phyloP scores from a whole-genome alignment of 495 filamentous ascomycete genomes.

The Niebla homalea region DNA sequence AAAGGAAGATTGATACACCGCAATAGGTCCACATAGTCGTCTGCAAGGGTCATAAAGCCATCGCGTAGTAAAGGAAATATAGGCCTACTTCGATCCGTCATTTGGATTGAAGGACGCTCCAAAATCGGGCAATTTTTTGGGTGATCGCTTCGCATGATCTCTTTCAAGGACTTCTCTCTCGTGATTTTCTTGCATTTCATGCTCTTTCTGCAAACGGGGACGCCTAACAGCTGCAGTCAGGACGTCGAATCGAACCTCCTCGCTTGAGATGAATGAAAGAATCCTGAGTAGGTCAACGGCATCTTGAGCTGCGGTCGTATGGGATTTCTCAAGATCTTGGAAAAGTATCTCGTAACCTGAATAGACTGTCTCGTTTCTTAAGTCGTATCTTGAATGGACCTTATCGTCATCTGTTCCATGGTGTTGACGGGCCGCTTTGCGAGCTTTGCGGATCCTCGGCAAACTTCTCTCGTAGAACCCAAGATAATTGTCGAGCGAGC shows the following conservation, averaged over 20 bases:
- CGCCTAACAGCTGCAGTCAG: slow-evolving; percentile 16
- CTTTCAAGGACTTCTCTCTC: slow-evolving; percentile 16
- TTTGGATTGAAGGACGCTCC: no score
- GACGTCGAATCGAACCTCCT: slow-evolving; percentile 24
- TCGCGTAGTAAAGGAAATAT: slow-evolving; percentile 19
- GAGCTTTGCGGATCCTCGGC: slow-evolving; percentile 17
- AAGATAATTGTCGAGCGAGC: slow-evolving; percentile 16
- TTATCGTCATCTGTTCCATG: slow-evolving; percentile 13
- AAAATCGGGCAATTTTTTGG: no score
- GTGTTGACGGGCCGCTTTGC: not conserved
- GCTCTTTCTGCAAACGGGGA: slow-evolving; percentile 4
- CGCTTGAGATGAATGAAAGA: slow-evolving; percentile 26
- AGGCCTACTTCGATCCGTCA: no score
- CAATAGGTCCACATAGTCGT: no score
- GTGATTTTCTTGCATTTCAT: slow-evolving; percentile 2
- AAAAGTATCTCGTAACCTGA: slow-evolving; percentile 24
- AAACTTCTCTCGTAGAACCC: slow-evolving; percentile 17
- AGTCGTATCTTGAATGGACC: slow-evolving; percentile 14
- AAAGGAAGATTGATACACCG: no score
- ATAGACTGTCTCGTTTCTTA: slow-evolving; percentile 23
- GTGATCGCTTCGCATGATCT: slow-evolving; percentile 20
- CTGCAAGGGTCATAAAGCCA: no score
- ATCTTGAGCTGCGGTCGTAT: slow-evolving; percentile 17
- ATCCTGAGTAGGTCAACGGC: slow-evolving; percentile 27
- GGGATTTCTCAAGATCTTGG: slow-evolving; percentile 12